Evolutionary conservation across 169 alveolate genomes (phyloP).

Genomic region (Eimeria necatrix): DNA sequence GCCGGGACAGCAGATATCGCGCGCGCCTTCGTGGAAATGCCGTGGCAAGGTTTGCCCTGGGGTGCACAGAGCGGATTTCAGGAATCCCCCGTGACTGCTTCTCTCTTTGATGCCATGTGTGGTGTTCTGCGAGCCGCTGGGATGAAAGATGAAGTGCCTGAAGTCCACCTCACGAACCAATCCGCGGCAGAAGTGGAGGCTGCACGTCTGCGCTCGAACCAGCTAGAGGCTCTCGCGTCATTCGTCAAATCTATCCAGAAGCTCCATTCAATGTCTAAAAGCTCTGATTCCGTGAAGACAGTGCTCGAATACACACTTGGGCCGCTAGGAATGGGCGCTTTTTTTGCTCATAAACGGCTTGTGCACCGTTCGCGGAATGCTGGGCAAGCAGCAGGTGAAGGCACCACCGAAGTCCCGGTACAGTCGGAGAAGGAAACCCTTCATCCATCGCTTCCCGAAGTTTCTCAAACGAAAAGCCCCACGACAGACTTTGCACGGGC

Average conservation of each 20-base stretch:
- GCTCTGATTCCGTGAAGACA: constrained; percentile 51
- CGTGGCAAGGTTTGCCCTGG: constrained; percentile 44
- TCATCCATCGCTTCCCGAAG: background rate
- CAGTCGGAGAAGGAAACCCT: background rate
- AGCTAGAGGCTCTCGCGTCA: constrained; percentile 47
- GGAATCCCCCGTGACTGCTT: background rate
- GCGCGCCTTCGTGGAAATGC: constrained; percentile 39
- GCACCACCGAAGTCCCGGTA: background rate
- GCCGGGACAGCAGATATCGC: background rate
- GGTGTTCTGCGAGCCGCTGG: constrained; percentile 38
- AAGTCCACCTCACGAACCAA: background rate
- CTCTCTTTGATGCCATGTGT: constrained; percentile 67
- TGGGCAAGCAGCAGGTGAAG: background rate
- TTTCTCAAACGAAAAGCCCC: background rate
- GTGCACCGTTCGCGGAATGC: constrained; percentile 38
- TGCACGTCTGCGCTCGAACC: constrained; percentile 59
- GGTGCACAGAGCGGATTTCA: background rate
- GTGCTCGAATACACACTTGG: constrained; percentile 47
- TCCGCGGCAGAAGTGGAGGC: constrained; percentile 52
- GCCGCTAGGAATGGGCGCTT: constrained; percentile 42
- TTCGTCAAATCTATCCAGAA: constrained; percentile 3
- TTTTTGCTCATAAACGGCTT: constrained; percentile 29
- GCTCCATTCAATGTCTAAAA: constrained; percentile 6
- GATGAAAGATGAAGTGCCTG: background rate
- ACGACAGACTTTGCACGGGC: background rate